Conservation (phyloP, 169 alveolate species). For the Pseudocohnilembus persalinus region DNA sequence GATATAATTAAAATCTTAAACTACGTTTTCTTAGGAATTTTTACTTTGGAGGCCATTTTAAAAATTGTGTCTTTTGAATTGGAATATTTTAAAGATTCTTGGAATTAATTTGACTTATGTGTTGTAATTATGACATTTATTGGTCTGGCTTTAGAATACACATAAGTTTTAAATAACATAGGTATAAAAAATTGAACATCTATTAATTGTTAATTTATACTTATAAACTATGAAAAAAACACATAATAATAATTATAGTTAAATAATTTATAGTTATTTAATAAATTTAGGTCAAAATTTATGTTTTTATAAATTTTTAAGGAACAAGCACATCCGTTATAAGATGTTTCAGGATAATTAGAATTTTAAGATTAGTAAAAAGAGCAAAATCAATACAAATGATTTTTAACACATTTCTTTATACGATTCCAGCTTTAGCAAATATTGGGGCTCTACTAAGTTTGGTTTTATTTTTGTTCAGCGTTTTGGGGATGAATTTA, state of each 20-base stretch:
- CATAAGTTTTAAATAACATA: constrained; percentile 4
- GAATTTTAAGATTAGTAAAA: constrained; percentile 52
- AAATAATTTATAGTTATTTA: neutral
- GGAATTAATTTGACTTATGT: constrained; percentile 25
- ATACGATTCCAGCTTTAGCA: constrained; percentile 56
- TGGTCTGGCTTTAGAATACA: constrained; percentile 31
- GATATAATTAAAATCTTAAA: constrained; percentile 30
- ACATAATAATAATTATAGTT: neutral
- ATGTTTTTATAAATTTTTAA: neutral
- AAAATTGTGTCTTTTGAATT: constrained; percentile 42
- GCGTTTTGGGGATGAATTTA: constrained; percentile 55
- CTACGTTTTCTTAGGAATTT: constrained; percentile 41
- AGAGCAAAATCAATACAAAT: constrained; percentile 38
- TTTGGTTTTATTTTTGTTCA: constrained; percentile 45
- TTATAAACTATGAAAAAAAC: too few species aligned
- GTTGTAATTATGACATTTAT: constrained; percentile 39
- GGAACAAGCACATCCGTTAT: constrained; percentile 22
- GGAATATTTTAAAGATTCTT: constrained; percentile 32
- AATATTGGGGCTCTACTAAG: constrained; percentile 55
- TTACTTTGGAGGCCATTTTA: constrained; percentile 41
- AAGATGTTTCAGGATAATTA: constrained; percentile 54
- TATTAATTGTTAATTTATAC: too few species aligned
- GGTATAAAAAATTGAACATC: too few species aligned
- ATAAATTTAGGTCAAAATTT: neutral
- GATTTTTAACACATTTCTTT: constrained; percentile 45